These are phyloP conservation scores for Cyberlindnera mycetangii DNA, from an alignment of 805 yeast genomes.

Conservation along the genomic window DNA sequence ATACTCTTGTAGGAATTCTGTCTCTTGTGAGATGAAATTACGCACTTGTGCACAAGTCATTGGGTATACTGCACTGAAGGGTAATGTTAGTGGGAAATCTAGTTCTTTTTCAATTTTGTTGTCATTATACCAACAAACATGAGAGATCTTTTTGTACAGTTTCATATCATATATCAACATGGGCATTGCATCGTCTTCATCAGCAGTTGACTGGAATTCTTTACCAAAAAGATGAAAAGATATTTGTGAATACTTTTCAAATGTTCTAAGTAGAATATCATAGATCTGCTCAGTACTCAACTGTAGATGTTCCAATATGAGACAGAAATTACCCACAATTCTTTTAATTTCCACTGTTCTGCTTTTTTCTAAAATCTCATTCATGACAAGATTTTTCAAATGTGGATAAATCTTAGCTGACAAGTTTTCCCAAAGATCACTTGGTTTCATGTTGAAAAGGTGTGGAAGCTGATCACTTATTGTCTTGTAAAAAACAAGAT, in stretches of 20 bases:
- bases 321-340: slow-evolving; percentile 64
- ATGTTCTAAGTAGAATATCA: slow-evolving; percentile 54
- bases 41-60: slow-evolving; percentile 77
- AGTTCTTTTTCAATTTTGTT: slow-evolving; percentile 38
- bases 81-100: slow-evolving; percentile 60
- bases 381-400: slow-evolving; percentile 44
- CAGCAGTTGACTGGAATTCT: slow-evolving; percentile 60
- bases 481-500: slow-evolving; percentile 71
- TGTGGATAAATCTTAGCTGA: slow-evolving; percentile 57
- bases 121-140: slow-evolving; percentile 66
- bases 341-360: slow-evolving; percentile 44
- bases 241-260: slow-evolving; percentile 58
- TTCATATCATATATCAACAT: slow-evolving; percentile 58
- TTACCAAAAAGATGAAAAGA: slow-evolving; percentile 52
- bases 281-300: slow-evolving; percentile 60
- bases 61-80: slow-evolving; percentile 87
- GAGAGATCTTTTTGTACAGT: slow-evolving; percentile 61
- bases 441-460: slow-evolving; percentile 49
- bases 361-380: slow-evolving; percentile 38
- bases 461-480: slow-evolving; percentile 63
- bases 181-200: slow-evolving; percentile 88
- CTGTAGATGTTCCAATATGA: slow-evolving; percentile 71
- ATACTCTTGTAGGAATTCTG: slow-evolving; percentile 64
- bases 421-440: slow-evolving; percentile 75
- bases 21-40: slow-evolving; percentile 58